Percentiles rank a stretch among this genome's conserved stretches.
Conservation (phyloP, 2,329 filamentous ascomycete species). For the Chaetomiaceae sp. region DNA sequence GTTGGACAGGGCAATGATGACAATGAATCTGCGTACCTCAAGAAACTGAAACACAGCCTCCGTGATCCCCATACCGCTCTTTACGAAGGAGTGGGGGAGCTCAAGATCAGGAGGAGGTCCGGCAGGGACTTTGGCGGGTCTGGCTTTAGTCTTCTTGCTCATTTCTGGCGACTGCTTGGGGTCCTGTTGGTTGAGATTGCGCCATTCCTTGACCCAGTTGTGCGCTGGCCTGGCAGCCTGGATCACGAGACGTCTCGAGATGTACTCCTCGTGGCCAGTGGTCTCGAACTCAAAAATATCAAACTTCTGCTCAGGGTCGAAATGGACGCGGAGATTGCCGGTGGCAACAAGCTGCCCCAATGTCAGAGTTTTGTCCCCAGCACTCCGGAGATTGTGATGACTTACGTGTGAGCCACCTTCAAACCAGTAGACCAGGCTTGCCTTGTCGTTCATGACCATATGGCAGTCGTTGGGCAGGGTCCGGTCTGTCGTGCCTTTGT, state of each 20-base stretch:
- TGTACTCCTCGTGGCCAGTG: conserved; percentile 72
- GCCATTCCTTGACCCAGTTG: conserved; percentile 63
- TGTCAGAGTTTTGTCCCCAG: conserved; percentile 25
- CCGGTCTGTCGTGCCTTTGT: conserved; percentile 56
- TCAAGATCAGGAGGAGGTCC: conserved; percentile 56
- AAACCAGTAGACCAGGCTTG: conserved; percentile 87
- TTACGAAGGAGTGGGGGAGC: conserved; percentile 55
- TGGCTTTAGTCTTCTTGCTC: conserved; percentile 60
- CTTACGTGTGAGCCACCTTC: conserved; percentile 75
- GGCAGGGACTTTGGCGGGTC: conserved; percentile 55
- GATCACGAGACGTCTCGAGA: conserved; percentile 64
- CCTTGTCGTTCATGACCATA: conserved; percentile 69
- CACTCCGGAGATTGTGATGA: conserved; percentile 22
- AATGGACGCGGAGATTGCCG: conserved; percentile 74
- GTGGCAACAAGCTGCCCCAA: conserved; percentile 62
- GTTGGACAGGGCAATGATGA: neutral
- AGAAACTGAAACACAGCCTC: conserved; percentile 59
- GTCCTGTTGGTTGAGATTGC: conserved; percentile 52
- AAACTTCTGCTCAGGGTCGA: conserved; percentile 73
- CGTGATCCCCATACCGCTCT: conserved; percentile 54
- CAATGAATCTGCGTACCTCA: conserved; percentile 41
- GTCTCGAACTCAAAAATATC: conserved; percentile 81
- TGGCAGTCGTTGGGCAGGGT: conserved; percentile 59
- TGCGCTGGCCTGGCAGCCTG: conserved; percentile 58
- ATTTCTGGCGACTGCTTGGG: conserved; percentile 59